Evolutionary conservation across 768 basidiomycete genomes (phyloP).

Genomic region (Trametes cingulata): DNA sequence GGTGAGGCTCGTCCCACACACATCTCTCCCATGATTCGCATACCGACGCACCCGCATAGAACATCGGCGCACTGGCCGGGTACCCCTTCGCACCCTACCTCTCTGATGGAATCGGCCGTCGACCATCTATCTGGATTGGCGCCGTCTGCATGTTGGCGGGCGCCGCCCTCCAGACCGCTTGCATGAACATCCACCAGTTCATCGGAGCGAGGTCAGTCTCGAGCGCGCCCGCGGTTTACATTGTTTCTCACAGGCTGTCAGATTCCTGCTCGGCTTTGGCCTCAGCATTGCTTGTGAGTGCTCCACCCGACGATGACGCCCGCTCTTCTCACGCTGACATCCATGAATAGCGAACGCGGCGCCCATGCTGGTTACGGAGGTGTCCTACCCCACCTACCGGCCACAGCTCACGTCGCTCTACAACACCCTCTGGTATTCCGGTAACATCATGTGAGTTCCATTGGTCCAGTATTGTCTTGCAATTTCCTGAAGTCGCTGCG

Average conservation of each 20-base stretch:
- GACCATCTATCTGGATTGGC: slow-evolving; percentile 64
- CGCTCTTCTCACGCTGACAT: slow-evolving; percentile 27
- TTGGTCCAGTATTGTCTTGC: neutral
- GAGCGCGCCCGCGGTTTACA: neutral
- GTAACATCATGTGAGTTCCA: slow-evolving; percentile 64
- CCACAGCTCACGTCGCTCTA: slow-evolving; percentile 75
- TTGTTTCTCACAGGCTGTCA: slow-evolving; percentile 21
- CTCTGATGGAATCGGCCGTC: slow-evolving; percentile 72
- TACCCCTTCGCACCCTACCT: slow-evolving; percentile 73
- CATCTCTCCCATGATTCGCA: neutral
- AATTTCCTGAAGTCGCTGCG: neutral
- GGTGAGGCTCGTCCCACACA: slow-evolving; percentile 35
- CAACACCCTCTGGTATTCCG: slow-evolving; percentile 87
- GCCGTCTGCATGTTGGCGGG: slow-evolving; percentile 71
- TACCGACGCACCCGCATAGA: slow-evolving; percentile 42
- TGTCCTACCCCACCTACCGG: slow-evolving; percentile 84
- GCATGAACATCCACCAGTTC: slow-evolving; percentile 77
- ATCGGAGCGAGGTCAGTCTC: slow-evolving; percentile 68
- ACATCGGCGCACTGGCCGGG: slow-evolving; percentile 66
- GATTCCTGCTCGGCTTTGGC: slow-evolving; percentile 76
- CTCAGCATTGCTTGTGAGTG: slow-evolving; percentile 63
- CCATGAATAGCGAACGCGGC: slow-evolving; percentile 59
- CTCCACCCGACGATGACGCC: neutral
- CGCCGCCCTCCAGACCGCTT: slow-evolving; percentile 66
- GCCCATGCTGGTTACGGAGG: slow-evolving; percentile 81